These are phyloP conservation scores for Penicillium frequentans DNA, from an alignment of 2,329 filamentous ascomycete species.

Conservation along the genomic window DNA sequence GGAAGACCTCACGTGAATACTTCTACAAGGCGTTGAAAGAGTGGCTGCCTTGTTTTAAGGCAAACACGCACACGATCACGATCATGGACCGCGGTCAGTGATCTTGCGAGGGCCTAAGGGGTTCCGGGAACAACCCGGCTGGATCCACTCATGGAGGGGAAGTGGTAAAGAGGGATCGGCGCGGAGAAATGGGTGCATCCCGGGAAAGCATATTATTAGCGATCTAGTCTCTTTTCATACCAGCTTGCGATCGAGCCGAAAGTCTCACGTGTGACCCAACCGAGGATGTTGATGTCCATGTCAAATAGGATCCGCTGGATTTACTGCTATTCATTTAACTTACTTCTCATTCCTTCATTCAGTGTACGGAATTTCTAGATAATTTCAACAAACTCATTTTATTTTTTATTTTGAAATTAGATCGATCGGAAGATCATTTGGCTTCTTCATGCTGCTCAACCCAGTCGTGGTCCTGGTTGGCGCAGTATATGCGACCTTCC, in stretches of 20 bases:
- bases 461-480: conserved; percentile 18
- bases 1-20: conserved; percentile 33
- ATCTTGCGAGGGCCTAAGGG: not conserved
- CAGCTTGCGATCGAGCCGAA: conserved; percentile 15
- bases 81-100: too few species aligned
- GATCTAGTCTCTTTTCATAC: conserved; percentile 8
- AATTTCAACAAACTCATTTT: not conserved
- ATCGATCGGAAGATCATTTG: not conserved
- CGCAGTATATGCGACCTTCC: conserved; percentile 21
- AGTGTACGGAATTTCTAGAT: too few species aligned
- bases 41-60: conserved; percentile 47
- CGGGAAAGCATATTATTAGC: not conserved
- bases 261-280: conserved; percentile 11
- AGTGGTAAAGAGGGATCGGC: not conserved
- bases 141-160: not conserved
- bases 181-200: not conserved
- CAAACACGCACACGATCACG: not conserved
- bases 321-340: conserved; percentile 1
- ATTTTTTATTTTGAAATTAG: not conserved
- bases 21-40: conserved; percentile 45
- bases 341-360: not conserved
- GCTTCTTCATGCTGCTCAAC: conserved; percentile 22
- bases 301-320: conserved; percentile 1
- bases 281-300: conserved; percentile 9
- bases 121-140: not conserved